A percentile compares a stretch with the other conserved stretches of the same genome.
Conservation (phyloP, 257 asterid species). For the Avicennia marina region DNA sequence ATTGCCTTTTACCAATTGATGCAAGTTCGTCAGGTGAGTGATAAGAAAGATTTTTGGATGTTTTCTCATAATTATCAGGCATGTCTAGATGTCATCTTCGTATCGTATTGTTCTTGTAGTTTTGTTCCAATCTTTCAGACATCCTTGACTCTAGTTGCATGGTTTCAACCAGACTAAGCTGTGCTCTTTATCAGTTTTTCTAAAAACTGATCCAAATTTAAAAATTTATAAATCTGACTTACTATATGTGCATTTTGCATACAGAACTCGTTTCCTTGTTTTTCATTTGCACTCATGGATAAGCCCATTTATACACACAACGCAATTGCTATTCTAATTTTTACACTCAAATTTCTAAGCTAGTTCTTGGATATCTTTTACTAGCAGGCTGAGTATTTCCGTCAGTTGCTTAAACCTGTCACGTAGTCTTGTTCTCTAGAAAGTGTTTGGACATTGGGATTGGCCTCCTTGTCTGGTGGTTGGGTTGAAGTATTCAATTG, state of each 20-base stretch:
- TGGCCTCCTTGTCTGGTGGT: constrained; percentile 12
- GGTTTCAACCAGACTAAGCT: background rate
- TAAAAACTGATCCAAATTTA: background rate
- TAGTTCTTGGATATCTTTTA: constrained; percentile 13
- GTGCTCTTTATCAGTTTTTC: background rate
- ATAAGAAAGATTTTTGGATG: background rate
- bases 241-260: too few relatives aligned
- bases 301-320: background rate
- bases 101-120: background rate
- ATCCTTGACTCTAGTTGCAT: background rate
- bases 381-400: constrained; percentile 85
- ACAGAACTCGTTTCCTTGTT: background rate
- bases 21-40: constrained; percentile 79
- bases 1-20: constrained; percentile 78
- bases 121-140: background rate
- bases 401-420: constrained; percentile 91
- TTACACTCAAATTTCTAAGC: background rate
- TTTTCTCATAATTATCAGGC: background rate
- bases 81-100: too few relatives aligned
- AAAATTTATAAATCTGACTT: too few relatives aligned
- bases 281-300: too few relatives aligned
- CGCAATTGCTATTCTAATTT: background rate
- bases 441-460: constrained; percentile 2
- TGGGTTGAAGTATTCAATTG: constrained; percentile 16
- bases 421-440: constrained; percentile 55